phyloP scores from a whole-genome alignment of 2,329 filamentous ascomycete species.

The Aspergillus candidus region DNA sequence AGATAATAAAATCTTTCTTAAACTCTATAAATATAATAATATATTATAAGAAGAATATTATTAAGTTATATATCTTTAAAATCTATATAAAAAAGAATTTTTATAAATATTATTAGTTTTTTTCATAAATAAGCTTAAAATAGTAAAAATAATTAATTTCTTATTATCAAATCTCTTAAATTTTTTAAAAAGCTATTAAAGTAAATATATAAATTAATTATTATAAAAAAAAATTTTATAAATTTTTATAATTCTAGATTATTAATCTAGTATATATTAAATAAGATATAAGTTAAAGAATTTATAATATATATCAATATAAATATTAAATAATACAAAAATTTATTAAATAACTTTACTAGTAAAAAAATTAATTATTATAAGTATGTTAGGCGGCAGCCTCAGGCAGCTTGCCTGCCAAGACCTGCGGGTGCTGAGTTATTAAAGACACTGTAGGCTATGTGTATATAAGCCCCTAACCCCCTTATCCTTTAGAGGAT shows the following conservation, averaged over 20 bases:
- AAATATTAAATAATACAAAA: not conserved
- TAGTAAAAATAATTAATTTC: not conserved
- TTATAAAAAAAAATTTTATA: not conserved
- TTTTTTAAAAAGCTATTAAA: not conserved
- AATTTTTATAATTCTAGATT: not conserved
- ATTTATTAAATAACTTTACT: not conserved
- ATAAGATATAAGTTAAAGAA: not conserved
- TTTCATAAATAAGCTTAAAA: not conserved
- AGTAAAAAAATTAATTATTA: no score
- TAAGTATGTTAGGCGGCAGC: no score
- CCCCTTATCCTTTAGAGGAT: no score
- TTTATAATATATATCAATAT: not conserved
- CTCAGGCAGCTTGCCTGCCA: no score
- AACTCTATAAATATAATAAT: not conserved
- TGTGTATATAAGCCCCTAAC: no score
- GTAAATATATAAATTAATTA: not conserved
- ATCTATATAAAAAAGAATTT: not conserved
- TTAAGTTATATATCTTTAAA: not conserved
- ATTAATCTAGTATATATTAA: conserved; percentile 1
- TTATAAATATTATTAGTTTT: not conserved
- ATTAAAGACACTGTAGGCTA: no score
- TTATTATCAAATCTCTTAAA: not conserved
- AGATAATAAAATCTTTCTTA: not conserved
- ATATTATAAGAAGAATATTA: not conserved
- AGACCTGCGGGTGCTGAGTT: no score